phyloP scores from a whole-genome alignment of 2,329 filamentous ascomycete species.

The Colletotrichum ledebouriae region DNA sequence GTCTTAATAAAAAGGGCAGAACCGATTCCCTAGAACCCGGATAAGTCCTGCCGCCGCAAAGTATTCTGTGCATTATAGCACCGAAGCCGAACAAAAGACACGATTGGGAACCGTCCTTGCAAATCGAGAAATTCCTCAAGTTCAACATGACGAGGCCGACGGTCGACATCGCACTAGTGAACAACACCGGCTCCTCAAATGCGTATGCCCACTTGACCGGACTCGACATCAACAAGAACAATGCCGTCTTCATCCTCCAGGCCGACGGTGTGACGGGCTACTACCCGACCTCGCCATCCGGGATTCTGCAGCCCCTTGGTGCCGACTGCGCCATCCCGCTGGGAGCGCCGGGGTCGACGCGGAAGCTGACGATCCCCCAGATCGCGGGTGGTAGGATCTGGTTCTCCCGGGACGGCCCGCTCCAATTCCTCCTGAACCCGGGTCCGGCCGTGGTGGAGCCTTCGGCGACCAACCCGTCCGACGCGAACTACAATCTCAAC shows the following conservation, averaged over 20 bases:
- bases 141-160: constrained; percentile 52
- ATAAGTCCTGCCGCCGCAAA: neutral
- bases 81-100: neutral
- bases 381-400: constrained; percentile 80
- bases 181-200: constrained; percentile 71
- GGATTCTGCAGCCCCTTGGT: constrained; percentile 63
- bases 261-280: constrained; percentile 76
- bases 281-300: constrained; percentile 71
- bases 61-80: neutral
- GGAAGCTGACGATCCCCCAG: constrained; percentile 75
- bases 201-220: constrained; percentile 82
- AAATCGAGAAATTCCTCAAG: neutral
- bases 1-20: constrained; percentile 7
- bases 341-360: constrained; percentile 71
- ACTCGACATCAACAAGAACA: constrained; percentile 69
- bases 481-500: constrained; percentile 71
- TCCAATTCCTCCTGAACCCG: constrained; percentile 79
- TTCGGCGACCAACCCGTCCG: constrained; percentile 74
- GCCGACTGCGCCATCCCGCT: constrained; percentile 74
- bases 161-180: constrained; percentile 73
- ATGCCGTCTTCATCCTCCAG: constrained; percentile 72
- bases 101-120: neutral
- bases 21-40: neutral
- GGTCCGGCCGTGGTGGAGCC: constrained; percentile 82
- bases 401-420: constrained; percentile 71